Evolutionary conservation across 1,284 basidiomycete genomes (phyloP), one percentile per base, ranked within the genome.

Genomic region (Ceratobasidium sp.): DNA sequence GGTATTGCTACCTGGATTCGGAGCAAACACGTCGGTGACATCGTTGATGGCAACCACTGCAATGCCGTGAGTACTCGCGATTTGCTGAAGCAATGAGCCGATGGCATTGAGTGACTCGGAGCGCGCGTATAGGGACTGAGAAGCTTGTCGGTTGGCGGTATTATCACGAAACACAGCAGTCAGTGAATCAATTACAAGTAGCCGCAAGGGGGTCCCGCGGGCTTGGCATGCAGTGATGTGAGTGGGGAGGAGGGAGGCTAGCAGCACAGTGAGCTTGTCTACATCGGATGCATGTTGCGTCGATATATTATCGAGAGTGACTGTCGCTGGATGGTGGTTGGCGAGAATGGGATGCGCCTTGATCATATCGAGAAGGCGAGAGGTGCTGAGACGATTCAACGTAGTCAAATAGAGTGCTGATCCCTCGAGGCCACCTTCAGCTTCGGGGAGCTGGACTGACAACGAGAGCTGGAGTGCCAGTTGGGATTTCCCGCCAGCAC

Each of bases 401-500:
- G 92, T 90, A 3, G 90, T 91, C 72, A 97, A 80, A 79, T 91
- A 93, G 80, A 88, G 94, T 32, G 87, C 84, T 30, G 85, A 88
- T 50, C 86, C 92, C 57, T 77, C 83, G 57, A 87, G 80, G 48
- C 87, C 88, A 12, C 85, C 87, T 2, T 82, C 80, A 46, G 79
- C 79, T 71, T 18, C 77, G 48, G 91, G 87, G 1, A 93, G 83
- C 78, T 96, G 94, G 0, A 92, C 90, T 23, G 86, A 83, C 28
- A 96, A 81, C 3, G 92, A 89, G 3, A 93, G 83, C 75, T 94
- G 91, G 18, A 96, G 83, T 1, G 91, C 91, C 2, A 96, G 81
- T 77, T 96, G 93, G 0, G 92, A 94, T 81, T 97, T 97, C 36
- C 94, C 94, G 28, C 93, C 88, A 28, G 92, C 89, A 79, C 94